Conservation (phyloP, 768 basidiomycete species). For the Kondoa subrosea region DNA sequence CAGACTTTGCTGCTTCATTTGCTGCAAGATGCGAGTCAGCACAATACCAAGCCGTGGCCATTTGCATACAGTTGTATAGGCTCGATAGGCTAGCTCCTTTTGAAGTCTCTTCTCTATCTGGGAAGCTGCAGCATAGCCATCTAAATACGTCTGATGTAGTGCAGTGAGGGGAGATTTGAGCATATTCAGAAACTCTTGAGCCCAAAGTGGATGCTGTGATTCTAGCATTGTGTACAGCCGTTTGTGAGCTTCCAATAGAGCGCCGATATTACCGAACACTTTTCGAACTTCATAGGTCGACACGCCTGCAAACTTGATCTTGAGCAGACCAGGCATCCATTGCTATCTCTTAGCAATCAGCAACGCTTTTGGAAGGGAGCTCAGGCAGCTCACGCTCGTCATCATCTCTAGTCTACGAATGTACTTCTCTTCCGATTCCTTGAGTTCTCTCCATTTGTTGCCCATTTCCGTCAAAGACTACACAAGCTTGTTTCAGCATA, state of each 20-base stretch:
- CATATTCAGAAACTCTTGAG: neutral
- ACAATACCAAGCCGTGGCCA: neutral
- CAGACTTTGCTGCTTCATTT: neutral
- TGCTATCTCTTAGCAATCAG: neutral
- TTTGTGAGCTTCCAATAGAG: constrained; percentile 71
- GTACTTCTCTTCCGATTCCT: constrained; percentile 77
- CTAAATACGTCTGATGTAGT: neutral
- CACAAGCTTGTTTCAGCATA: too few species aligned
- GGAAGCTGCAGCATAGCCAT: neutral
- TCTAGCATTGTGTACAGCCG: too few species aligned
- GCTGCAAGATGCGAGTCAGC: neutral
- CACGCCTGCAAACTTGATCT: neutral
- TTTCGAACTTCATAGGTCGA: constrained; percentile 65
- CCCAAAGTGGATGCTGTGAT: neutral
- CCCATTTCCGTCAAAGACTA: too few species aligned
- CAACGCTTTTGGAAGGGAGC: neutral
- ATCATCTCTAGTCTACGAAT: constrained; percentile 64
- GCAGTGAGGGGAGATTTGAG: neutral
- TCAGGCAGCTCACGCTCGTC: constrained; percentile 39
- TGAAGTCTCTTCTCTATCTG: neutral
- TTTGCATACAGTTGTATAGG: neutral
- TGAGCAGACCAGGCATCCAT: neutral
- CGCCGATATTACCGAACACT: constrained; percentile 59
- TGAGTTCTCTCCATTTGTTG: constrained; percentile 44
- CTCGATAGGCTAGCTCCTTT: neutral